Evolutionary conservation across 225 moss, liverwort and hornwort species (phyloP).

Genomic region (Bryoerythrophyllum caledonicum): DNA sequence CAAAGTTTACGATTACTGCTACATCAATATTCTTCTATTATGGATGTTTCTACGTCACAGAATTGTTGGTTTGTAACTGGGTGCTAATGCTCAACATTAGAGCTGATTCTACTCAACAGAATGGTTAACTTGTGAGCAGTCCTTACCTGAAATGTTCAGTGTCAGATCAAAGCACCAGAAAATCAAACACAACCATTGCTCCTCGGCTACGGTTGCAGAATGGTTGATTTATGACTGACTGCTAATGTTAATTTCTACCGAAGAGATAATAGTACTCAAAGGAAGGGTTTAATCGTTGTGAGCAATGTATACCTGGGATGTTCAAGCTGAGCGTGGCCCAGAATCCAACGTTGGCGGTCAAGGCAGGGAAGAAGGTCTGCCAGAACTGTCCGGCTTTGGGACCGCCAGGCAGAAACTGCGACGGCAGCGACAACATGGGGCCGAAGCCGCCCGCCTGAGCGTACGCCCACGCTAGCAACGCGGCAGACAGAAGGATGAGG

Average conservation of each 20-base stretch:
- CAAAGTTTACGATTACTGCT: neutral
- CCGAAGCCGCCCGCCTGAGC: constrained; percentile 81
- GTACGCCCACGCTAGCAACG: constrained; percentile 76
- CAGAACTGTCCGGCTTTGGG: constrained; percentile 84
- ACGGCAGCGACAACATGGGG: constrained; percentile 81
- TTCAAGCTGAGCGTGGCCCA: constrained; percentile 96
- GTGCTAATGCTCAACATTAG: no score
- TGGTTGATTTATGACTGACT: no score
- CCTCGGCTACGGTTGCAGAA: no score
- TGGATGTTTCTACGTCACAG: neutral
- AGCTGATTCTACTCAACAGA: no score
- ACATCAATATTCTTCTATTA: neutral
- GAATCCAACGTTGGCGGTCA: constrained; percentile 89
- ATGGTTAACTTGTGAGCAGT: no score
- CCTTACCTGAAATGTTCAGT: no score
- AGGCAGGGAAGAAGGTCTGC: constrained; percentile 78
- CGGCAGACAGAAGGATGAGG: constrained; percentile 65
- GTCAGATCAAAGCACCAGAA: no score
- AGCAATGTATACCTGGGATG: constrained; percentile 65
- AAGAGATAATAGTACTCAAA: no score
- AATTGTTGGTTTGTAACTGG: neutral
- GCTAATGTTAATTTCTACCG: no score
- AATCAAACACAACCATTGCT: no score
- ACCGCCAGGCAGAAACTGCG: constrained; percentile 74
- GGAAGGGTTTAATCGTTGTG: no score